Conservation (phyloP, 2,329 filamentous ascomycete genomes). For the Colletotrichum higginsianum region DNA sequence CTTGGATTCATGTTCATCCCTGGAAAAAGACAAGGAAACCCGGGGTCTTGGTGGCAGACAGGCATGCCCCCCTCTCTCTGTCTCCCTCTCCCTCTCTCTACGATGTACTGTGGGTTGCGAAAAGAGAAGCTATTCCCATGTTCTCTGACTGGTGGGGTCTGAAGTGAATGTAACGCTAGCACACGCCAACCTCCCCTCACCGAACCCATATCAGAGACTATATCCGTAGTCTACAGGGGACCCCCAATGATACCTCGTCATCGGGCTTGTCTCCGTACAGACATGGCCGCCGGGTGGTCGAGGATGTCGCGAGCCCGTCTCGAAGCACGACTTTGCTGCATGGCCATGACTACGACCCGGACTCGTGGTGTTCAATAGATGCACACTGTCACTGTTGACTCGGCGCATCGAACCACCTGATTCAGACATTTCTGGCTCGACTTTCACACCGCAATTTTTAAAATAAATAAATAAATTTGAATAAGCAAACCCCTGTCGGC, state of each 20-base stretch:
- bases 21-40: background rate
- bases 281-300: slow-evolving; percentile 17
- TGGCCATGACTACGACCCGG: slow-evolving; percentile 13
- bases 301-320: background rate
- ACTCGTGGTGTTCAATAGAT: background rate
- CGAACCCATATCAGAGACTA: slow-evolving; percentile 30
- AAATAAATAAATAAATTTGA: background rate
- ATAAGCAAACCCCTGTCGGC: slow-evolving; percentile 21
- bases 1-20: background rate
- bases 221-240: background rate
- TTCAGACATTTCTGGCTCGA: background rate
- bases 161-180: slow-evolving; percentile 30
- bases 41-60: background rate
- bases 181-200: slow-evolving; percentile 18
- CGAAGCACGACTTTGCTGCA: slow-evolving; percentile 20
- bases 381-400: slow-evolving; percentile 1
- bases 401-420: background rate
- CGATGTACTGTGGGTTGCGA: background rate
- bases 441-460: background rate
- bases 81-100: too few species aligned
- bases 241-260: slow-evolving; percentile 23
- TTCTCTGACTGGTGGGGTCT: slow-evolving; percentile 10
- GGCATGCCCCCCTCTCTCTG: background rate
- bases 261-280: slow-evolving; percentile 15
- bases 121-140: slow-evolving; percentile 39